Evolutionary conservation across 2,329 filamentous ascomycete genomes (phyloP).

Genomic region (Hypoxylon sp.): DNA sequence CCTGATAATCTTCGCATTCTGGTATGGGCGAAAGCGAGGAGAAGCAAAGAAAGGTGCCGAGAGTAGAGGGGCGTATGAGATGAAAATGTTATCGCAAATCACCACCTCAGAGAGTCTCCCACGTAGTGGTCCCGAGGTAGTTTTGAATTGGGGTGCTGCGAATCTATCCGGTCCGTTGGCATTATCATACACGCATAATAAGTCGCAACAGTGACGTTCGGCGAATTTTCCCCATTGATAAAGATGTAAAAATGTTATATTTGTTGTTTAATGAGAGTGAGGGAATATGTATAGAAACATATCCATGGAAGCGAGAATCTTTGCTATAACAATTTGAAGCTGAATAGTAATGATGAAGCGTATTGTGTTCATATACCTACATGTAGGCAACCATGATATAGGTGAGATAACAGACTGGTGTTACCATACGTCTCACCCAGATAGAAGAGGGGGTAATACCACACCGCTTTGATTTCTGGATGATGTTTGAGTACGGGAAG

Average conservation of each 20-base stretch:
- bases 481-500: background rate
- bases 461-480: background rate
- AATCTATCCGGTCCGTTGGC: slow-evolving; percentile 12
- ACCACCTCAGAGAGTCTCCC: background rate
- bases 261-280: slow-evolving; percentile 16
- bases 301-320: background rate
- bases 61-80: background rate
- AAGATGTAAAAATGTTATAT: background rate
- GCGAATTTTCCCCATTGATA: background rate
- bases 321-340: background rate
- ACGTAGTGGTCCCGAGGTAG: background rate
- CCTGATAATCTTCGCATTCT: slow-evolving; percentile 29
- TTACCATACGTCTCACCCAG: background rate
- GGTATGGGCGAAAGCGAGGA: slow-evolving; percentile 25
- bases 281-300: background rate
- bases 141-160: slow-evolving; percentile 4
- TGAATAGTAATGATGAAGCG: background rate
- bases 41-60: background rate
- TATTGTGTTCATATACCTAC: background rate
- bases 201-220: background rate
- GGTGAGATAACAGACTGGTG: background rate
- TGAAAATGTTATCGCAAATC: slow-evolving; percentile 8
- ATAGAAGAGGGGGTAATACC: background rate
- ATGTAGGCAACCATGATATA: background rate
- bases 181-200: slow-evolving; percentile 12